phyloP scores from a whole-genome alignment of 345 rosid genomes.

The Odontarrhena argentea region DNA sequence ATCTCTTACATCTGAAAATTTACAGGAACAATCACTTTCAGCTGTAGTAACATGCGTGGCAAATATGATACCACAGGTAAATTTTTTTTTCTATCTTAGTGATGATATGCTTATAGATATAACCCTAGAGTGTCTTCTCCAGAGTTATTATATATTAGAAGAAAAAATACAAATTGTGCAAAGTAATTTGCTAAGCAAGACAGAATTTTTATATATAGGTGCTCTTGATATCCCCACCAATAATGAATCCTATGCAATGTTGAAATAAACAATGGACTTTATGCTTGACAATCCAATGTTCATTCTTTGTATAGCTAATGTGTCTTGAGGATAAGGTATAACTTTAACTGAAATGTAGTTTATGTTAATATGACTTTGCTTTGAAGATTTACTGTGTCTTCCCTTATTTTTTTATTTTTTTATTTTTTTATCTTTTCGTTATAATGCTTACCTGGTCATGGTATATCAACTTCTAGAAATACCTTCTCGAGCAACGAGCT shows the following conservation, averaged over 20 bases:
- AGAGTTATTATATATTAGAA: constrained; percentile 8
- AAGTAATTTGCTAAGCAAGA: constrained; percentile 9
- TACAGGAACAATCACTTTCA: constrained; percentile 91
- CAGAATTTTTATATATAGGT: neutral
- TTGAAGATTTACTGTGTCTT: constrained; percentile 20
- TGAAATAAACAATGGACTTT: constrained; percentile 2
- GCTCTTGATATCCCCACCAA: neutral
- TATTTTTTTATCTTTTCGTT: neutral
- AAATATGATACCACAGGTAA: constrained; percentile 89
- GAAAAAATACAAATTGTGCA: neutral
- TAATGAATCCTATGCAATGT: neutral
- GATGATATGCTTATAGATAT: constrained; percentile 16
- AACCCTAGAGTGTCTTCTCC: constrained; percentile 21
- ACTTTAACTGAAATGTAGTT: constrained; percentile 3
- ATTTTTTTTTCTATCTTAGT: constrained; percentile 6
- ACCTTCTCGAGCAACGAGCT: constrained; percentile 93
- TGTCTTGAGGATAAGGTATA: constrained; percentile 7
- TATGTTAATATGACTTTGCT: constrained; percentile 11
- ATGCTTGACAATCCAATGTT: constrained; percentile 15
- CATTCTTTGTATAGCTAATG: constrained; percentile 9
- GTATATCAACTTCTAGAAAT: constrained; percentile 54
- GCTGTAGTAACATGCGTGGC: constrained; percentile 84
- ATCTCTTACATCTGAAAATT: constrained; percentile 15
- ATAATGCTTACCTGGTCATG: constrained; percentile 8
- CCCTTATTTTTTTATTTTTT: constrained; percentile 14